Conservation (phyloP, 192 early-diverging fungal genomes). For the Thoreauomyces humboldtii region DNA sequence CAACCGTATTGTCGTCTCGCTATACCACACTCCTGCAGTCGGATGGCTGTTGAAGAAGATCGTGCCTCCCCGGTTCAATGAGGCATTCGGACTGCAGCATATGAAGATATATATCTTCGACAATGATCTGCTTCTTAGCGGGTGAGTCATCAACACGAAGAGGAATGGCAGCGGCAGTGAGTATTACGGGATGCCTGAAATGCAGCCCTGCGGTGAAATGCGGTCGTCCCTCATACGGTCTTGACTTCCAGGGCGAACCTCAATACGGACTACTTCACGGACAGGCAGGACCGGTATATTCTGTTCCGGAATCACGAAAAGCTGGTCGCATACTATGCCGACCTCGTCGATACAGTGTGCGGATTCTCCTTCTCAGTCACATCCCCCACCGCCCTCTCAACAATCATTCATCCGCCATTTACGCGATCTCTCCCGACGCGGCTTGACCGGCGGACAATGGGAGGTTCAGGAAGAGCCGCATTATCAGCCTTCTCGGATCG, state of each 20-base stretch:
- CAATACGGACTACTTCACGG: slow-evolving; percentile 89
- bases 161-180: too few species aligned
- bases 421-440: neutral
- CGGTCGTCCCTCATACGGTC: too few species aligned
- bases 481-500: slow-evolving; percentile 3
- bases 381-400: neutral
- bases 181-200: too few species aligned
- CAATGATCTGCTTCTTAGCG: slow-evolving; percentile 74
- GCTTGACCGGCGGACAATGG: neutral
- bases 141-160: too few species aligned
- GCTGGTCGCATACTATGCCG: slow-evolving; percentile 69
- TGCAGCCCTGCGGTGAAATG: too few species aligned
- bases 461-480: neutral
- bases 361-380: slow-evolving; percentile 39
- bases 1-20: slow-evolving; percentile 60
- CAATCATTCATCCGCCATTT: neutral
- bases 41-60: slow-evolving; percentile 63
- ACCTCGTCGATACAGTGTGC: slow-evolving; percentile 62
- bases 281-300: slow-evolving; percentile 94
- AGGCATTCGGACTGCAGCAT: slow-evolving; percentile 91
- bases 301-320: slow-evolving; percentile 51
- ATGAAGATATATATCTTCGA: slow-evolving; percentile 93
- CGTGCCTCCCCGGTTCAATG: slow-evolving; percentile 86
- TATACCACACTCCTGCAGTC: slow-evolving; percentile 90
- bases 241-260: slow-evolving; percentile 83